Base-by-base conservation (phyloP, 176 grass and related monocot genomes). In the Triticum timopheevii region DNA sequence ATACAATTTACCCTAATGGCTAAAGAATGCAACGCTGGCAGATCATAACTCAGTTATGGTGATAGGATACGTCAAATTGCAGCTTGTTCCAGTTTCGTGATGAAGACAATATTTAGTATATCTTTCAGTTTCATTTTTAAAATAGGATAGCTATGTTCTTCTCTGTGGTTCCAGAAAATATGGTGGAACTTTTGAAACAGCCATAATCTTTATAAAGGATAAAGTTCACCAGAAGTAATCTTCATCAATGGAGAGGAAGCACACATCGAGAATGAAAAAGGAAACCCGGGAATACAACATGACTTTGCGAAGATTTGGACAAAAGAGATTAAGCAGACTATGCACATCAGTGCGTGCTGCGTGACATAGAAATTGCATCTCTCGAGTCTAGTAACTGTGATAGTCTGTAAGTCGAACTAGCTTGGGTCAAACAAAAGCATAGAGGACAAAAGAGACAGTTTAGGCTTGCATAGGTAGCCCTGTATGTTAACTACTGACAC, bases 301-400 rank as follows among this genome's bases (percentile, higher is more conserved):
- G 3, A 17, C 10, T 20, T 7, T 61, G 16, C 15, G 15, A 73
- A 83, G 52, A 36, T 73, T 83, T 73, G 68, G 52, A 20, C 19
- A 38, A 52, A 56, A 30, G 68, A 83, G 34, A 42, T 40, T 73
- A 82, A 69, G 47, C 80, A 39, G 6, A 83, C 10, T 73, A 75
- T 31, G 71, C 39, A 84, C 27, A 76, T 49, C 25, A 65, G 20
- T 65, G 27, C 13, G 13, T 63, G 42, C 12, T 65, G 56, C 27
- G 31, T 63, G 36, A 11, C 7, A 61, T 28, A 83, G 7, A 54
- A 64, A 7, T 16, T 75, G 36, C 63, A 33, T 27, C 69, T 75
- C 11, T 17, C 5, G 33, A 34, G 38, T 64, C 34, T 61, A 22
- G 81, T 61, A 59, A 72, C 33, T 30, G 34, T 49, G 23, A 83